Evolutionary conservation across 2,329 filamentous ascomycete species (phyloP), one percentile per base, ranked within the genome.

Genomic region (Phaeophleospora eucalypticola): DNA sequence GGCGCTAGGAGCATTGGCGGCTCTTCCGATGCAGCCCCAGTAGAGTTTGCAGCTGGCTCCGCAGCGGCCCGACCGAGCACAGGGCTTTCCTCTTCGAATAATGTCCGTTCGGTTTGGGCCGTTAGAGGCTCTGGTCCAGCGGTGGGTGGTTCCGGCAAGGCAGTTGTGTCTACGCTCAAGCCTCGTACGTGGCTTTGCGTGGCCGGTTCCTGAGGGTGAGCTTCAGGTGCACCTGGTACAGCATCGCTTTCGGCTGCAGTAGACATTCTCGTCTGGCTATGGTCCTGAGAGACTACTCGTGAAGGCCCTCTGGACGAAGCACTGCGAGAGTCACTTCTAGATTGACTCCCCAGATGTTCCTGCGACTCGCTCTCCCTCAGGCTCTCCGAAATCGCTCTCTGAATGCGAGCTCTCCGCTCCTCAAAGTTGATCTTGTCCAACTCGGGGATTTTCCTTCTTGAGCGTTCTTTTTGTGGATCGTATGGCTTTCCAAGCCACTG

Each of bases 381-480:
- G n/a, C 86, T 88, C 63, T 86, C 87, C 58, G 82, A 90, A 66
- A 94, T 91, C 12, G 88, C 89, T 46, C 89, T 81, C 58, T 90
- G 85, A 59, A 95, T 94, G 51, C 83, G 82, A 62, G 89, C 84
- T 58, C 89, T 79, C 41, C 88, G 80, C 56, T 87, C 86, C 49
- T 86, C 88, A 64, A 94, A 93, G 67, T 95, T 87, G 43, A 94
- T 87, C 49, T 85, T 84, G 1, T 84, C 84, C 48, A 90, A 59
- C 59, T 81, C 77, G n/a, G 77, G 78, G 27, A 79, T 72, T 54
- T 69, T 72, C 53, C 69, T 70, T 50, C 63, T 55, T 29, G 58
- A 57, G 17, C 57, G 56, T 49, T 64, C 63, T 39, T 57, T 58
- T 54, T 87, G 86, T 50, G 86, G 86, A 64, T 94, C 91, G 66